These are phyloP conservation scores for Rhizomucor miehei DNA, from an alignment of 371 early-diverging fungal species.

Conservation along the genomic window DNA sequence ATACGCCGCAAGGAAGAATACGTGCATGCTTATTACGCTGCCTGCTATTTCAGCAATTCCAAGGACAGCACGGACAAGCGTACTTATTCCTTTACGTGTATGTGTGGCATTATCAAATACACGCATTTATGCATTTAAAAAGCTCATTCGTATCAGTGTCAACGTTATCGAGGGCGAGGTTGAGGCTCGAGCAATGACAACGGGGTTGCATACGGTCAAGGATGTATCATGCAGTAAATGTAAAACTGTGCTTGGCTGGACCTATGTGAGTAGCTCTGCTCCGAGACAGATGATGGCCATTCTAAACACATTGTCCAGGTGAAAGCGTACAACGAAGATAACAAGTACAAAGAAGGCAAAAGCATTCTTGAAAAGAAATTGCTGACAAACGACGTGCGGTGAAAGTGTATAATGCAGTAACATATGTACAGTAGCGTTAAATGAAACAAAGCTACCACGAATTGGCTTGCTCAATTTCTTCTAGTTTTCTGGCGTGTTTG, in stretches of 20 bases:
- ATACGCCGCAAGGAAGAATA: too few species aligned
- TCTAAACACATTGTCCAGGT: conserved; percentile 21
- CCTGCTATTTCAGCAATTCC: conserved; percentile 46
- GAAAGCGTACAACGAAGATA: conserved; percentile 55
- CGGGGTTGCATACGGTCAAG: conserved; percentile 66
- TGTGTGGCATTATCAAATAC: background rate
- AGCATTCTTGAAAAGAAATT: conserved; percentile 56
- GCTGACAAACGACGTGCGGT: conserved; percentile 7
- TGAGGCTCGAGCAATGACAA: conserved; percentile 62
- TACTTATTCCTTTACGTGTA: conserved; percentile 64
- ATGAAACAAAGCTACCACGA: conserved; percentile 30
- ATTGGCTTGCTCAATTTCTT: conserved; percentile 59
- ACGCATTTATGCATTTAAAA: background rate
- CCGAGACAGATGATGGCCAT: background rate
- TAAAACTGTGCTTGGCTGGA: conserved; percentile 65
- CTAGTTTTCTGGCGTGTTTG: conserved; percentile 27
- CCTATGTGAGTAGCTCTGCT: conserved; percentile 50
- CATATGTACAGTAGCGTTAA: conserved; percentile 1
- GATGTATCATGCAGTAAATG: conserved; percentile 64
- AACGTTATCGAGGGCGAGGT: conserved; percentile 61
- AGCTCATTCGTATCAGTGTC: conserved; percentile 34
- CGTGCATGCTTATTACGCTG: conserved; percentile 1
- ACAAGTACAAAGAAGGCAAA: conserved; percentile 76
- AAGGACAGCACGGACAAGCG: conserved; percentile 62
- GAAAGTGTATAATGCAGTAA: background rate